Evolutionary conservation across 2,329 filamentous ascomycete species (phyloP).

Genomic region (Calonectria pseudoturangicola): DNA sequence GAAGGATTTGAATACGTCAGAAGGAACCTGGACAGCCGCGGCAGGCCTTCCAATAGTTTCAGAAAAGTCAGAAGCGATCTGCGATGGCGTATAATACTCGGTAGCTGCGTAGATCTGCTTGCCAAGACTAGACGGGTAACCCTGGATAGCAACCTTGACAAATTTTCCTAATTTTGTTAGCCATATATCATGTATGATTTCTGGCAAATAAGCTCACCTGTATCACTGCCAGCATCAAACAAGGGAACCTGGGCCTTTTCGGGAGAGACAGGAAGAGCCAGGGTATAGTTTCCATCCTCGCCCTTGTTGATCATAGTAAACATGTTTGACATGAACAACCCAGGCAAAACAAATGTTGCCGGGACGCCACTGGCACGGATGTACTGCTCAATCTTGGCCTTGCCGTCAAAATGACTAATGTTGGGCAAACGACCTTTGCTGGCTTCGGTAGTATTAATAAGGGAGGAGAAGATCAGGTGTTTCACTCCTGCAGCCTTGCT

Average conservation of each 20-base stretch:
- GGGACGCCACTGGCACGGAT: constrained; percentile 69
- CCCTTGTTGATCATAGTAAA: constrained; percentile 53
- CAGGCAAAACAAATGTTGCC: constrained; percentile 71
- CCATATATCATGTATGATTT: rapidly evolving
- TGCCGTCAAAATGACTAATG: constrained; percentile 73
- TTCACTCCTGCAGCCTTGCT: constrained; percentile 64
- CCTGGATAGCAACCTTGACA: constrained; percentile 59
- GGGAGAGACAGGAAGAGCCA: constrained; percentile 55
- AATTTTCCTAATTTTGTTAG: constrained; percentile 54
- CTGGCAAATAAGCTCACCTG: constrained; percentile 57
- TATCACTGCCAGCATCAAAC: constrained; percentile 62
- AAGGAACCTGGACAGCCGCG: constrained; percentile 54
- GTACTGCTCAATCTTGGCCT: constrained; percentile 73
- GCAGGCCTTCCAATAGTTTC: constrained; percentile 59
- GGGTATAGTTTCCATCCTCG: constrained; percentile 54
- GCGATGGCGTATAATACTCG: constrained; percentile 58
- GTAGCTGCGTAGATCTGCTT: constrained; percentile 61
- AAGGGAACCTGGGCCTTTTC: constrained; percentile 61
- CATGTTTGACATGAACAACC: constrained; percentile 73
- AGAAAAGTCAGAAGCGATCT: constrained; percentile 58
- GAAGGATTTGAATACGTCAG: constrained; percentile 60
- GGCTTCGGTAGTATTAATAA: constrained; percentile 61
- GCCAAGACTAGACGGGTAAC: constrained; percentile 51
- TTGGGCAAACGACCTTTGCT: constrained; percentile 60
- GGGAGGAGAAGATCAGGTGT: constrained; percentile 68